Conservation (phyloP, 768 basidiomycete species). For the Lentinula aciculospora region DNA sequence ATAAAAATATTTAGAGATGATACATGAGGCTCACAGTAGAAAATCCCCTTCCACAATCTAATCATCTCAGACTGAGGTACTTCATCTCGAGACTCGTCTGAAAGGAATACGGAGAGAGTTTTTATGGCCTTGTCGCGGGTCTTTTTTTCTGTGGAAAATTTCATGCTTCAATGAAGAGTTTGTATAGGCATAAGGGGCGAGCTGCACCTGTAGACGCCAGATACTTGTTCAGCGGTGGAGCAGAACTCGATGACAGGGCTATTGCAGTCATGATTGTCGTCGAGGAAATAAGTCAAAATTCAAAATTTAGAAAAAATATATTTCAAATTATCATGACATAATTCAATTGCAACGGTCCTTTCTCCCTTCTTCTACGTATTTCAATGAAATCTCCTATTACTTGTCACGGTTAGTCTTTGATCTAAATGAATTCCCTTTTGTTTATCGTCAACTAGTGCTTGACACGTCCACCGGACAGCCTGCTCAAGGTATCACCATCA, state of each 20-base stretch:
- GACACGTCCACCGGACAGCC: slow-evolving; percentile 84
- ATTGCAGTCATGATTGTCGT: slow-evolving; percentile 26
- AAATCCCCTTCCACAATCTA: slow-evolving; percentile 96
- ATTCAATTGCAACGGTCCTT: too few relatives aligned
- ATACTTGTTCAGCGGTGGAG: slow-evolving; percentile 80
- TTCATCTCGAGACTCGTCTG: slow-evolving; percentile 51
- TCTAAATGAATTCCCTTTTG: neutral
- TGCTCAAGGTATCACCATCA: slow-evolving; percentile 61
- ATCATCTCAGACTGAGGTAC: slow-evolving; percentile 75
- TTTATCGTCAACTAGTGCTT: slow-evolving; percentile 49
- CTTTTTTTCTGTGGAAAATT: slow-evolving; percentile 64
- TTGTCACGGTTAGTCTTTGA: slow-evolving; percentile 64
- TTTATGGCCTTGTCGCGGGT: slow-evolving; percentile 89
- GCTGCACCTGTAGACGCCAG: slow-evolving; percentile 83
- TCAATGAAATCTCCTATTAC: slow-evolving; percentile 75
- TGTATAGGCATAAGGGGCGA: slow-evolving; percentile 15
- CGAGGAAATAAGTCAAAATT: neutral
- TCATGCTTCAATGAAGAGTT: slow-evolving; percentile 2
- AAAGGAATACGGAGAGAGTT: slow-evolving; percentile 73
- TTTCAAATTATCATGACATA: neutral
- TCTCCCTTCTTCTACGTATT: slow-evolving; percentile 18
- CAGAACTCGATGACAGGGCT: slow-evolving; percentile 17
- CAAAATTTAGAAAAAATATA: neutral
- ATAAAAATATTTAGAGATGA: neutral
- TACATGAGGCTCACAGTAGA: slow-evolving; percentile 66